Evolutionary conservation across 495 filamentous ascomycete genomes (phyloP), one percentile per base, ranked within the genome.

Genomic region (Xylaria venustula): DNA sequence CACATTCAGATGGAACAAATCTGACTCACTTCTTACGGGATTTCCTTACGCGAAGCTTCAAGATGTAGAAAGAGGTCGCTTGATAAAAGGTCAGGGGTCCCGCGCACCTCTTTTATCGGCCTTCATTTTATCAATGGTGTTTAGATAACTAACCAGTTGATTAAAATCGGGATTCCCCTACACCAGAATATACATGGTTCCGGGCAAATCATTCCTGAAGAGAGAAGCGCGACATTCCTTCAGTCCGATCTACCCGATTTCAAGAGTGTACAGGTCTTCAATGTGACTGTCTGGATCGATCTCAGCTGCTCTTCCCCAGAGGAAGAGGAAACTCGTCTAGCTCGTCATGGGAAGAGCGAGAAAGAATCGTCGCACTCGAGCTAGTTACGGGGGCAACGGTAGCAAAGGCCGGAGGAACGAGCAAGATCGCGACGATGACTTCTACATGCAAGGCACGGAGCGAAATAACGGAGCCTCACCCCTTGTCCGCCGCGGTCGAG

Each of bases 11-110:
- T 58, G 45, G 55, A 49, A 58, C 55, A 58, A n/a, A 25, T 49
- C 17, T 40, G 19, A 49, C 44, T 49, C 45, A 58, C 14, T 19
- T n/a, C 2, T n/a, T 20, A 54, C 1, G 37, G 32, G 3, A 40
- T 3, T 17, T 28, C 15, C 30, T 49, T 15, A 37, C 55, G 47
- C 22, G 58, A 61, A 64, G n/a, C 36, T 68, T 58, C 54, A 66
- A 64, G 58, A 70, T 64, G 63, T 26, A 64, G 61, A 61, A 60
- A 61, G 65, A 50, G 12, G 64, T n/a, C n/a, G n/a, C n/a, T n/a
- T n/a, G n/a, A n/a, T 54, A 68, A 54, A 25, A 58, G 17, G 12
- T 52, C 9, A 54, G 26, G 54, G 53, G 61, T 23, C 26, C 23
- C 42, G 19, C 58, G 49, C 9, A 17, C 55, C 17, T 30, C 32